These are phyloP conservation scores for Scutellaria galericulata DNA, from an alignment of 257 asterid species.

Conservation along the genomic window DNA sequence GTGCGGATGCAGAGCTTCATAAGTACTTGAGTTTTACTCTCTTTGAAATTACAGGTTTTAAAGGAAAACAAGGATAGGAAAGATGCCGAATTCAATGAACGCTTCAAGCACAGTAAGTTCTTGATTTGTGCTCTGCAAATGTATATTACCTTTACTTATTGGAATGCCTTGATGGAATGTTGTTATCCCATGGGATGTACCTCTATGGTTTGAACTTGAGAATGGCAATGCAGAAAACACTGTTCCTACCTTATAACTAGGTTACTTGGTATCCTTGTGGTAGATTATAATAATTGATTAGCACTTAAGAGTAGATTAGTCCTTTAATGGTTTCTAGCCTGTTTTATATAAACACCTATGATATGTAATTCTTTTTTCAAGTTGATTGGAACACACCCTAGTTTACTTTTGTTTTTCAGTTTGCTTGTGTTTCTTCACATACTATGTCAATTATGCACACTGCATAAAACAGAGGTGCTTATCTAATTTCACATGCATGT, in stretches of 20 bases:
- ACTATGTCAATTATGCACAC: background rate
- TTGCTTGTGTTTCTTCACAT: no score
- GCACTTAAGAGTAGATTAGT: no score
- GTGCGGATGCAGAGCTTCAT: background rate
- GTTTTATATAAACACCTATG: no score
- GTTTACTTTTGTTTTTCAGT: no score
- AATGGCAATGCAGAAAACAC: slow-evolving; percentile 14
- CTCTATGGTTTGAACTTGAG: slow-evolving; percentile 14
- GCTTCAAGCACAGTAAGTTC: slow-evolving; percentile 88
- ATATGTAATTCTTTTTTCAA: no score
- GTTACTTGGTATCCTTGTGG: slow-evolving; percentile 4
- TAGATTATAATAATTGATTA: no score
- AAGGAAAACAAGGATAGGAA: slow-evolving; percentile 92
- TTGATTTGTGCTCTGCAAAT: slow-evolving; percentile 21
- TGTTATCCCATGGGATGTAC: background rate
- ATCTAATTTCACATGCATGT: slow-evolving; percentile 11
- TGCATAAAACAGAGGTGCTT: background rate
- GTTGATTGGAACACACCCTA: no score
- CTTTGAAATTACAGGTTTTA: slow-evolving; percentile 56
- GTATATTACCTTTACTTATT: background rate
- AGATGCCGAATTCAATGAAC: slow-evolving; percentile 94
- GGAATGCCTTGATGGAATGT: background rate
- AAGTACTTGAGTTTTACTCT: slow-evolving; percentile 12
- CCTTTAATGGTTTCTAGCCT: no score
- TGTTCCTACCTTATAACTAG: background rate